Base-by-base conservation (phyloP, 1,284 basidiomycete genomes). In the Vanrija pseudolonga region DNA sequence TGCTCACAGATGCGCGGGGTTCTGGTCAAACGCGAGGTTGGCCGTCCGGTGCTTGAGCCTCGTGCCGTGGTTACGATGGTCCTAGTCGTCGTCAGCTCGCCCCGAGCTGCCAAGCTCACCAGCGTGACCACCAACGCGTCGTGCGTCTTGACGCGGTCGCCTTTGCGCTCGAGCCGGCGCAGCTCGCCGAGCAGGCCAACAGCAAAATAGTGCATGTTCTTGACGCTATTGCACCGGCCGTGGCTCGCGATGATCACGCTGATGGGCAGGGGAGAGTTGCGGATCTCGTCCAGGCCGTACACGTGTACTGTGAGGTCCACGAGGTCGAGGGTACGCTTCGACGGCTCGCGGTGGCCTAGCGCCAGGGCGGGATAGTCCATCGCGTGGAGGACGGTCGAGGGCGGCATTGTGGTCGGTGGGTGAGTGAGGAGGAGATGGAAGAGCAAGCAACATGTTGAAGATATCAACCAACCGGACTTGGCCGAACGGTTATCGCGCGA, bases 1-100 rank as follows among this genome's bases (percentile, higher is more conserved):
- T 26, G 26, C 26, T 26, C 39, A 74, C 67, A 75, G 62, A 77
- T 90, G 88, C 3, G 77, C 76, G 19, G 81, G 78, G 61, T 90
- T 90, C 59, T 80, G 72, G 49, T 78, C 79, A 81, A 85, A 89
- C 2, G 76, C 79, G 23, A 81, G 66, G 66, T 89, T 89, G 15
- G 81, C 79, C 19, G 69, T 73, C 19, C 73, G 63, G 49, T 84
- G 77, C 3, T 84, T 71, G 14, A 83, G 66, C 28, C 89, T 77
- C 43, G 72, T 70, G 6, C 88, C 89, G 60, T 90, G 89, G 64
- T 90, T 90, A 3, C 88, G 80, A 62, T 89, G 87, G 63, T 90
- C 88, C 88, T 89, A 59, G 9, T 24, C 20, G 28, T 1, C 17
- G 18, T 36, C 28, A 39, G 36, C 26, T 4, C 4, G 6, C 6